Base-by-base conservation (phyloP, 1,284 basidiomycete genomes). In the Sphaerobolus stellatus region DNA sequence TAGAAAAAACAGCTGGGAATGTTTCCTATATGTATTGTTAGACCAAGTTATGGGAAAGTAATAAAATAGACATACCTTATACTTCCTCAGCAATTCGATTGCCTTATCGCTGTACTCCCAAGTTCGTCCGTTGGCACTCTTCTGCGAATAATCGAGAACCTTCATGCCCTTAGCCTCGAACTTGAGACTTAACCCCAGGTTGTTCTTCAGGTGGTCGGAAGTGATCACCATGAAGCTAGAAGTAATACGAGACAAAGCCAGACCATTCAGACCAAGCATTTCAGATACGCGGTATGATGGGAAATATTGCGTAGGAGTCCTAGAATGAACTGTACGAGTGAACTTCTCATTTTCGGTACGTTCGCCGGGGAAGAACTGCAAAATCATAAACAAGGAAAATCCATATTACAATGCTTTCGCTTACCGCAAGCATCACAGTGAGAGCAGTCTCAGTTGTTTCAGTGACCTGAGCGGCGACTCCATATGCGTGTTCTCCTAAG, bases 51-150 rank as follows among this genome's bases (percentile, higher is more conserved):
- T 14, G 25, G 31, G 24, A n/a, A 4, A 25, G 11, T 14, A 13
- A 5, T 18, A 29, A 16, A n/a, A 41, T 41, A 40, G 34, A 61
- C 71, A 40, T 47, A 83, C 84, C 78, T 90, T 90, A 74, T 98
- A 98, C 56, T 93, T 87, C 46, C 75, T 76, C 53, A 99, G 82
- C 5, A 98, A 79, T 36, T 88, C 79, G 33, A 95, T 74, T 0
- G 95, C 87, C 67, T 88, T 90, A 60, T 94, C 84, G 61, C 92
- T 97, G 68, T 90, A 99, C 70, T 99, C 96, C 97, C 97, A 99
- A 41, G 85, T 81, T 16, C 83, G 76, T 16, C 86, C 86, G 28
- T 87, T 83, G 14, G 46, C 34, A 22, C 46, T 41, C 72, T 97
- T 96, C 61, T 86, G 81, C 25, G 94, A 90, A 70, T 97, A 98